Percentiles rank a stretch among this genome's conserved stretches.
Conservation (phyloP, 805 yeast species). For the Kodamaea kakaduensis region DNA sequence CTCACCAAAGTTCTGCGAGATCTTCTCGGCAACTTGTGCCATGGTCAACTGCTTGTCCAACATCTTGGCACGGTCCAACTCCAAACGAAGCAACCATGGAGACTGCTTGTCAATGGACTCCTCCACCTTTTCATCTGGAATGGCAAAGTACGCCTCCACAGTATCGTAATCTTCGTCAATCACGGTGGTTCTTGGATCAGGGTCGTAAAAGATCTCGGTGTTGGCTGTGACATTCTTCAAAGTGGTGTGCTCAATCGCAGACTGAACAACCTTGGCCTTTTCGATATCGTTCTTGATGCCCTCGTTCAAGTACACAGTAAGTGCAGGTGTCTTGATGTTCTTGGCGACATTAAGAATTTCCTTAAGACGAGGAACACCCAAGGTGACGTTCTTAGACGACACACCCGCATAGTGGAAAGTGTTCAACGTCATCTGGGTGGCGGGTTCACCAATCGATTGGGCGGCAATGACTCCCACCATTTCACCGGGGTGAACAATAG, state of each 20-base stretch:
- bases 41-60: slow-evolving; percentile 95
- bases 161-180: slow-evolving; percentile 96
- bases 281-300: slow-evolving; percentile 86
- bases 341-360: slow-evolving; percentile 98
- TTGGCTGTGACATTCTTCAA: slow-evolving; percentile 94
- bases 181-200: slow-evolving; percentile 96
- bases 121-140: slow-evolving; percentile 97
- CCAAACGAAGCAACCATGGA: slow-evolving; percentile 96
- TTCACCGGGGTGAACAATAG: slow-evolving; percentile 94
- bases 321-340: slow-evolving; percentile 98
- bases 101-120: slow-evolving; percentile 91
- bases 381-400: slow-evolving; percentile 90
- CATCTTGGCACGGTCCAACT: slow-evolving; percentile 98
- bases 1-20: slow-evolving; percentile 86
- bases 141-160: slow-evolving; percentile 93
- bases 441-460: slow-evolving; percentile 97
- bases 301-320: slow-evolving; percentile 85
- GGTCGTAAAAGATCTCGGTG: slow-evolving; percentile 95
- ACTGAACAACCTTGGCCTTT: slow-evolving; percentile 89
- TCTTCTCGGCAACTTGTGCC: slow-evolving; percentile 97
- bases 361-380: slow-evolving; percentile 97
- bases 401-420: slow-evolving; percentile 99
- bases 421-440: slow-evolving; percentile 95
- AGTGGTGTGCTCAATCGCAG: slow-evolving; percentile 95
- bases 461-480: slow-evolving; percentile 99